phyloP scores from a whole-genome alignment of 2,329 filamentous ascomycete species.

The Calonectria hawksworthii region DNA sequence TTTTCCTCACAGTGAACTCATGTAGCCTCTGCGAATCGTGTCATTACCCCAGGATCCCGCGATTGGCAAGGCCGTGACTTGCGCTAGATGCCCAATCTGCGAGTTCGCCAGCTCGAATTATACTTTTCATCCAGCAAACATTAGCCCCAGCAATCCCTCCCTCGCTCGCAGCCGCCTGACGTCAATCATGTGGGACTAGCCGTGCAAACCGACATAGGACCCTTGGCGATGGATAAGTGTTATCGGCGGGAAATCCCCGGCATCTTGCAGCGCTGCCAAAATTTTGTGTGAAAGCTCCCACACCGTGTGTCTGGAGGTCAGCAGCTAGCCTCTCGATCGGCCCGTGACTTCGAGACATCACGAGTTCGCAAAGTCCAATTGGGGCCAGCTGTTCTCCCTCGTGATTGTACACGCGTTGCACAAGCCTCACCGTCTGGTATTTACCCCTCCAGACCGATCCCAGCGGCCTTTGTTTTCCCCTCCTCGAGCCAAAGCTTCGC shows the following conservation, averaged over 20 bases:
- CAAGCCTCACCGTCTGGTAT: background rate
- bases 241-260: conserved; percentile 26
- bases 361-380: conserved; percentile 20
- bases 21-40: background rate
- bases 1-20: background rate
- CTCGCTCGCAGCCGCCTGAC: conserved; percentile 10
- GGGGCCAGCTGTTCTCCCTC: conserved; percentile 2
- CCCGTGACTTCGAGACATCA: conserved; percentile 21
- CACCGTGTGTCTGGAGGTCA: background rate
- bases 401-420: conserved; percentile 1
- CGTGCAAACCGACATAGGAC: conserved; percentile 2
- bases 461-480: background rate
- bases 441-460: background rate
- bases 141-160: background rate
- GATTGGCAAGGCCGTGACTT: background rate
- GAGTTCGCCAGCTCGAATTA: background rate
- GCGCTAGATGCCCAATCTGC: background rate
- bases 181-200: conserved; percentile 20
- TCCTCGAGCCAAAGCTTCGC: background rate
- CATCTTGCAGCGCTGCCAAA: background rate
- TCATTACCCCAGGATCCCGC: background rate
- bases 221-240: conserved; percentile 15
- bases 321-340: background rate
- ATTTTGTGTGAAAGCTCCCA: background rate
- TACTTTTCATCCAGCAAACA: background rate